phyloP scores from a whole-genome alignment of 257 asterid genomes.

The Solanum dulcamara region DNA sequence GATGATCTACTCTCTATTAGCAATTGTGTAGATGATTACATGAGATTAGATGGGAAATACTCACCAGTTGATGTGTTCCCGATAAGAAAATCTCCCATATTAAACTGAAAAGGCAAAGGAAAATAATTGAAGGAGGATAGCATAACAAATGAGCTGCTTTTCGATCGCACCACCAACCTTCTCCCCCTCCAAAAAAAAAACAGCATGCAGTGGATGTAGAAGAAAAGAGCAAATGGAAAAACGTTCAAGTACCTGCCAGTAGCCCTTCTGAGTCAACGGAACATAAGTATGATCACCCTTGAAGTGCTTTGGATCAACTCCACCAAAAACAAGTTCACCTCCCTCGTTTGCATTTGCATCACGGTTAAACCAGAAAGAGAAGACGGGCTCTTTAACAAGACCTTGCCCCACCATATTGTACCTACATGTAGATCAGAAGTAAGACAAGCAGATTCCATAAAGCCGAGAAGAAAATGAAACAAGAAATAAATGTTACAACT shows the following conservation, averaged over 20 bases:
- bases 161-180: neutral
- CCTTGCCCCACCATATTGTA: conserved; percentile 73
- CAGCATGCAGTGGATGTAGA: neutral
- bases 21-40: neutral
- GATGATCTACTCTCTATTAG: neutral
- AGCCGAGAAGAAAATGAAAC: neutral
- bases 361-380: conserved; percentile 86
- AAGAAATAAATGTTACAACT: neutral
- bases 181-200: neutral
- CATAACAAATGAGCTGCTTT: neutral
- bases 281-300: conserved; percentile 65
- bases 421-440: conserved; percentile 26
- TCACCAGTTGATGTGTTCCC: conserved; percentile 77
- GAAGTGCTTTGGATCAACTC: conserved; percentile 65
- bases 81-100: conserved; percentile 63
- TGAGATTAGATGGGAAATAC: neutral
- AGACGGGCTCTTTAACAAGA: conserved; percentile 63
- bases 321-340: conserved; percentile 86
- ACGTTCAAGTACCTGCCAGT: conserved; percentile 67
- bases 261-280: conserved; percentile 71
- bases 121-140: neutral
- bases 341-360: conserved; percentile 59
- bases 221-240: neutral
- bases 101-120: conserved; percentile 32
- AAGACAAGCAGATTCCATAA: neutral